Evolutionary conservation across 805 yeast genomes (phyloP).

Genomic region (Candida taoyuanica): DNA sequence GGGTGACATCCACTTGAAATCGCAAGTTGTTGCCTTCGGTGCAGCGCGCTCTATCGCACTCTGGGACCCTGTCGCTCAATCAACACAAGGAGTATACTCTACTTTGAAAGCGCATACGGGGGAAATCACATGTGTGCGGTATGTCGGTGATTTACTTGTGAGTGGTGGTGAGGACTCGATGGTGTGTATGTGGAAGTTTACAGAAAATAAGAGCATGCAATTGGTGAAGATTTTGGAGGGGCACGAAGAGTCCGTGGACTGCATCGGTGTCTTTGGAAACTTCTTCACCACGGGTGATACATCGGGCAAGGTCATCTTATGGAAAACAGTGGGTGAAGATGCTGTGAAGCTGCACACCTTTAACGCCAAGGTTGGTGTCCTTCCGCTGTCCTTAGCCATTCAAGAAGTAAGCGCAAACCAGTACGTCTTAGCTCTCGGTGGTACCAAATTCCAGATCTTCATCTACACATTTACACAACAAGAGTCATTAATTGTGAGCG

Average conservation of each 20-base stretch:
- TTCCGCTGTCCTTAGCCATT: slow-evolving; percentile 39
- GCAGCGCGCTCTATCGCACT: slow-evolving; percentile 63
- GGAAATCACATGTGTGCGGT: slow-evolving; percentile 64
- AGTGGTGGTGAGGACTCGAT: slow-evolving; percentile 66
- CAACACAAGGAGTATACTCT: slow-evolving; percentile 41
- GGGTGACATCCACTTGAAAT: slow-evolving; percentile 42
- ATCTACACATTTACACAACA: slow-evolving; percentile 44
- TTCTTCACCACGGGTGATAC: slow-evolving; percentile 60
- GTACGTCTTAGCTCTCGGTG: slow-evolving; percentile 64
- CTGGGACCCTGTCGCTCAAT: slow-evolving; percentile 52
- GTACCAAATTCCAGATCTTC: slow-evolving; percentile 52
- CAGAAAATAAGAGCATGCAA: slow-evolving; percentile 13
- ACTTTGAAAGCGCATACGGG: slow-evolving; percentile 60
- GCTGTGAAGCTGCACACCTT: slow-evolving; percentile 30
- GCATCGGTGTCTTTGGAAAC: slow-evolving; percentile 37
- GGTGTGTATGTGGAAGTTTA: slow-evolving; percentile 54
- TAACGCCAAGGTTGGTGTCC: slow-evolving; percentile 42
- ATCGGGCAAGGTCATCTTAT: slow-evolving; percentile 51
- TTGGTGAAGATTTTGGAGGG: slow-evolving; percentile 29
- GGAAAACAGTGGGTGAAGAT: slow-evolving; percentile 34
- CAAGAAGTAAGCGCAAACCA: slow-evolving; percentile 29
- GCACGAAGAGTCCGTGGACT: slow-evolving; percentile 50
- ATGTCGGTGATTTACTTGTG: slow-evolving; percentile 46
- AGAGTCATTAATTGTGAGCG: not conserved
- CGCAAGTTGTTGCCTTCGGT: slow-evolving; percentile 59